Conservation (phyloP, 2,329 filamentous ascomycete species). For the Monilinia aucupariae region DNA sequence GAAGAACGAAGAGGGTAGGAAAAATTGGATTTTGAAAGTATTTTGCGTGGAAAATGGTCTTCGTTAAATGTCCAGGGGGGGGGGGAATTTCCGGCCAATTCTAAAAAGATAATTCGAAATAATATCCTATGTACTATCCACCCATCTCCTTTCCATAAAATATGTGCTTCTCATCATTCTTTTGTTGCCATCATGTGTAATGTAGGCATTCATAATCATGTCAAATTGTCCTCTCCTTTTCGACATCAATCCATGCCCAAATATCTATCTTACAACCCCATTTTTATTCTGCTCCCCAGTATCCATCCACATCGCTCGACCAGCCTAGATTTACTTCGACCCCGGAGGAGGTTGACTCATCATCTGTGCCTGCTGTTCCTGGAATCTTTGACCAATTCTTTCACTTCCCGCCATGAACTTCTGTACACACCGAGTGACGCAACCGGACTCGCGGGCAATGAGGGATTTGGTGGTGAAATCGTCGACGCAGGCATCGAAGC, state of each 20-base stretch:
- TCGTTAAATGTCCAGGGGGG: neutral
- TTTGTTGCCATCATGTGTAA: neutral
- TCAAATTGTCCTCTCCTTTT: neutral
- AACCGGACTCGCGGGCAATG: slow-evolving; percentile 79
- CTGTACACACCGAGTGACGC: slow-evolving; percentile 89
- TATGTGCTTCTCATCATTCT: neutral
- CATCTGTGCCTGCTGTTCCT: slow-evolving; percentile 60
- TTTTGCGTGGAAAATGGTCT: neutral
- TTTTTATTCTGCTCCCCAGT: neutral
- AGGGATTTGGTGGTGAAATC: slow-evolving; percentile 98
- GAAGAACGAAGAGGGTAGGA: neutral
- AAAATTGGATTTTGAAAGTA: neutral
- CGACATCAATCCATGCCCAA: neutral
- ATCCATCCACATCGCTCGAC: neutral
- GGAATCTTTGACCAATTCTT: slow-evolving; percentile 85
- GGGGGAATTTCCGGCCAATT: neutral
- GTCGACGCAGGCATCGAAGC: slow-evolving; percentile 95
- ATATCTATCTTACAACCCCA: slow-evolving; percentile 3
- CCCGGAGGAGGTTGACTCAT: slow-evolving; percentile 37
- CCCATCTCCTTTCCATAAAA: neutral
- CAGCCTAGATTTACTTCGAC: slow-evolving; percentile 21
- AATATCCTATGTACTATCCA: slow-evolving; percentile 1
- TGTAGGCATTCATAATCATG: neutral
- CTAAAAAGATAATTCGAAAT: neutral
- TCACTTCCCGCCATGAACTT: slow-evolving; percentile 93